These are phyloP conservation scores for Schwanniomyces yamadae DNA, from an alignment of 805 yeast genomes.

Conservation along the genomic window DNA sequence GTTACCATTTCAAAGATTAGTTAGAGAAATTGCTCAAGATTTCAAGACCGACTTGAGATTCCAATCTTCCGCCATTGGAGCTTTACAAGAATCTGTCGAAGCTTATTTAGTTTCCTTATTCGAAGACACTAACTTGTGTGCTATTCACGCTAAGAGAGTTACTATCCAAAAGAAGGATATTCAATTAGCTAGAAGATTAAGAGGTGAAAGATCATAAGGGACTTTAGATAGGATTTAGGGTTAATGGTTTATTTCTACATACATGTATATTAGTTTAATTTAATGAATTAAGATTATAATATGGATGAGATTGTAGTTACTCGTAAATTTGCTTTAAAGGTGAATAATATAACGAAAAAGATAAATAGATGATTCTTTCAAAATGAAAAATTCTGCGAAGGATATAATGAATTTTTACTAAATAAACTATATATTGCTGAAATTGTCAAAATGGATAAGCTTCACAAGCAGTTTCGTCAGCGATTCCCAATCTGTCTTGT, in stretches of 20 bases:
- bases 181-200: slow-evolving; percentile 51
- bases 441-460: slow-evolving; percentile 40
- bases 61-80: slow-evolving; percentile 50
- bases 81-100: slow-evolving; percentile 51
- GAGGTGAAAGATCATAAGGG: slow-evolving; percentile 47
- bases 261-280: slow-evolving; percentile 8
- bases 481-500: slow-evolving; percentile 46
- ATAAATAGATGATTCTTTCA: too few relatives aligned
- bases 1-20: slow-evolving; percentile 52
- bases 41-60: slow-evolving; percentile 50
- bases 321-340: too few relatives aligned
- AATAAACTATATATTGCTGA: neutral
- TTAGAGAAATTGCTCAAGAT: slow-evolving; percentile 50
- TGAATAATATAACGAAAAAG: too few relatives aligned
- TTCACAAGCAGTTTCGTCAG: slow-evolving; percentile 38
- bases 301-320: neutral
- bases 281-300: neutral
- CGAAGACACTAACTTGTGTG: slow-evolving; percentile 52
- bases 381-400: too few relatives aligned
- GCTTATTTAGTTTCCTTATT: slow-evolving; percentile 49
- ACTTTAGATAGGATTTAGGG: slow-evolving; percentile 2
- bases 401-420: neutral
- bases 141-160: slow-evolving; percentile 52
- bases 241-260: slow-evolving; percentile 8
- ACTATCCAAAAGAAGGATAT: slow-evolving; percentile 52